Evolutionary conservation across 768 basidiomycete species (phyloP).

Genomic region (Clitopilus hobsonii): DNA sequence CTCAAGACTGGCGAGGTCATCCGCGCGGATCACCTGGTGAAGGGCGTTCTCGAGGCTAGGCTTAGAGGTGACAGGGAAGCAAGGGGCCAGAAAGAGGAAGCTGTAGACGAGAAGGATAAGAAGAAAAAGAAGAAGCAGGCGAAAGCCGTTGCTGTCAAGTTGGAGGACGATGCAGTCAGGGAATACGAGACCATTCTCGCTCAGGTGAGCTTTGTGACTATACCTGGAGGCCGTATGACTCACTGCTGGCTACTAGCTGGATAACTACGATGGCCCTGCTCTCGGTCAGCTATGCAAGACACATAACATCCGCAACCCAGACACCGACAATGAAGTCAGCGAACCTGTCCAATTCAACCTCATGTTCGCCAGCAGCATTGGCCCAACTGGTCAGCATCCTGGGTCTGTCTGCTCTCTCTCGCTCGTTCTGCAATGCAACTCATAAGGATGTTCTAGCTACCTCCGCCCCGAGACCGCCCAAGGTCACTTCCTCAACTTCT

Average conservation of each 20-base stretch:
- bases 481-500: constrained; percentile 98
- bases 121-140: constrained; percentile 78
- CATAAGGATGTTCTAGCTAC: too few relatives aligned
- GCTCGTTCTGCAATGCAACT: too few relatives aligned
- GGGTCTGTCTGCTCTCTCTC: constrained; percentile 47
- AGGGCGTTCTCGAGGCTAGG: constrained; percentile 85
- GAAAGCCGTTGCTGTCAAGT: constrained; percentile 63
- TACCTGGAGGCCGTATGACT: background rate
- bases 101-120: constrained; percentile 52
- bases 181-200: constrained; percentile 84
- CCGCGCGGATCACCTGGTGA: constrained; percentile 94
- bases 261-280: constrained; percentile 89
- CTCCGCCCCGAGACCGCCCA: constrained; percentile 98
- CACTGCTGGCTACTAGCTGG: constrained; percentile 51
- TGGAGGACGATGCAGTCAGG: constrained; percentile 67
- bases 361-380: constrained; percentile 98
- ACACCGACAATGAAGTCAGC: constrained; percentile 86
- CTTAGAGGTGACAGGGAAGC: constrained; percentile 90
- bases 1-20: constrained; percentile 92
- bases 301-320: constrained; percentile 81
- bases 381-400: constrained; percentile 94
- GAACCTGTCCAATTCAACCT: constrained; percentile 97
- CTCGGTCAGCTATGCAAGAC: constrained; percentile 83
- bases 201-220: constrained; percentile 52
- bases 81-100: constrained; percentile 63